Percentiles rank a stretch among this genome's conserved stretches.
These are phyloP conservation scores for Trametes sp. DNA, from an alignment of 1,284 basidiomycete genomes.

Conservation along the genomic window DNA sequence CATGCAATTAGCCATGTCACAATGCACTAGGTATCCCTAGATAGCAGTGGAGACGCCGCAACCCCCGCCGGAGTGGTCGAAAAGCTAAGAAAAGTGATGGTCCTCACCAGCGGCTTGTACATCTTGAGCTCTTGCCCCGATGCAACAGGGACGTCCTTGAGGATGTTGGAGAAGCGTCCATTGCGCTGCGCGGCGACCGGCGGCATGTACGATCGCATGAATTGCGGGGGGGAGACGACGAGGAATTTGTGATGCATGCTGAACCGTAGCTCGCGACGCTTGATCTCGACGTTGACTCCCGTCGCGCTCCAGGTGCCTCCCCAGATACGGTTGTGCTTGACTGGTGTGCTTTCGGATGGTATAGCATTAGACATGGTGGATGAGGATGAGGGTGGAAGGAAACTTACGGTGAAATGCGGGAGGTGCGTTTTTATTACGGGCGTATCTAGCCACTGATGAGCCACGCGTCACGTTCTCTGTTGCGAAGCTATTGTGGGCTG, in stretches of 20 bases:
- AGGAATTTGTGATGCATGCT: conserved; percentile 3
- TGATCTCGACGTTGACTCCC: not conserved
- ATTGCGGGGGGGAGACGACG: not conserved
- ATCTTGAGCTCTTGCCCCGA: not conserved
- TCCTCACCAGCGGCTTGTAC: not conserved
- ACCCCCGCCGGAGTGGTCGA: too few relatives aligned
- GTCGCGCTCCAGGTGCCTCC: not conserved
- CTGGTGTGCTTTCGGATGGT: not conserved
- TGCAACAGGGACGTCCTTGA: not conserved
- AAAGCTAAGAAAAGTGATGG: too few relatives aligned
- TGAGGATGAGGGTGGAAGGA: not conserved
- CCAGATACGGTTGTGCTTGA: not conserved
- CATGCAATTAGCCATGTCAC: too few relatives aligned
- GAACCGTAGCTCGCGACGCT: conserved; percentile 1
- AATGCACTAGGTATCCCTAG: too few relatives aligned
- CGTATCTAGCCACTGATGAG: not conserved
- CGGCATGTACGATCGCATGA: not conserved
- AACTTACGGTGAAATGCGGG: not conserved
- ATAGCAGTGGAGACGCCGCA: too few relatives aligned
- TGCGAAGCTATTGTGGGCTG: too few relatives aligned
- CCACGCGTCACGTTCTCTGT: too few relatives aligned
- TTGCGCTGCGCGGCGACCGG: not conserved
- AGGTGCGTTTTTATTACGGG: not conserved
- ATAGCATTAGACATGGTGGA: not conserved
- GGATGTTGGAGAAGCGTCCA: not conserved